A percentile compares a stretch with the other conserved stretches of the same genome.
phyloP scores from a whole-genome alignment of 768 basidiomycete species.

The Saitozyma sp. region DNA sequence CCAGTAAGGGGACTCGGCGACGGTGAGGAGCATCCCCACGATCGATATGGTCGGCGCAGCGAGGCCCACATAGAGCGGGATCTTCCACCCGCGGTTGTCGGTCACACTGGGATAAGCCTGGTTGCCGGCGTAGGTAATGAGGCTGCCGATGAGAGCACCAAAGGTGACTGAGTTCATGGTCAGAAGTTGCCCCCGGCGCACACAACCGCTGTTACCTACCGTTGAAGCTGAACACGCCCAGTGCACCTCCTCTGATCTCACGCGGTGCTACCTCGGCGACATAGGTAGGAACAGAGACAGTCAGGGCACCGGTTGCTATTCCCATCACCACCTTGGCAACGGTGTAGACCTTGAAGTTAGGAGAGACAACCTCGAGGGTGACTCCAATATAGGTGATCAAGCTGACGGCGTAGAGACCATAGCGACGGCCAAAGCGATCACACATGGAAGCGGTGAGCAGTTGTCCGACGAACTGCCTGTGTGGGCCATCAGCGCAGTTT shows the following conservation, averaged over 20 bases:
- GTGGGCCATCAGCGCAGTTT: not conserved
- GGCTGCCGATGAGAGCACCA: not conserved
- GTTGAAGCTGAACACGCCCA: conserved; percentile 13
- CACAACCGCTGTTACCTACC: no score
- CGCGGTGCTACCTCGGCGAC: conserved; percentile 22
- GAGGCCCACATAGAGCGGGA: conserved; percentile 26
- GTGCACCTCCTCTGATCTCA: conserved; percentile 14
- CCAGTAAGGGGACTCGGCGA: conserved; percentile 22
- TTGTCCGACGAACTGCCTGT: conserved; percentile 14
- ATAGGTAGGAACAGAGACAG: conserved; percentile 14
- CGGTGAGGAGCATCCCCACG: conserved; percentile 13
- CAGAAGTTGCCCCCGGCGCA: no score
- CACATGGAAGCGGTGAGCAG: not conserved
- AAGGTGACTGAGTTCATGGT: not conserved
- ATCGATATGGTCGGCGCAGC: conserved; percentile 20
- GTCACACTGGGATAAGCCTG: no score
- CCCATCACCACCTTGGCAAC: conserved; percentile 28
- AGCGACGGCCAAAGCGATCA: conserved; percentile 20
- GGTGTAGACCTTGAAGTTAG: conserved; percentile 18
- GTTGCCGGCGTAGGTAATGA: not conserved
- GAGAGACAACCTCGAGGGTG: conserved; percentile 22
- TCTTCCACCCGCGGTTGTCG: not conserved
- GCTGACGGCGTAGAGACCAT: conserved; percentile 12
- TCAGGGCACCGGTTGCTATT: conserved; percentile 20
- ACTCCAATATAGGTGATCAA: conserved; percentile 24